Evolutionary conservation across 192 early-diverging fungal genomes (phyloP), one percentile per base, ranked within the genome.

Genomic region (Backusella sp.): DNA sequence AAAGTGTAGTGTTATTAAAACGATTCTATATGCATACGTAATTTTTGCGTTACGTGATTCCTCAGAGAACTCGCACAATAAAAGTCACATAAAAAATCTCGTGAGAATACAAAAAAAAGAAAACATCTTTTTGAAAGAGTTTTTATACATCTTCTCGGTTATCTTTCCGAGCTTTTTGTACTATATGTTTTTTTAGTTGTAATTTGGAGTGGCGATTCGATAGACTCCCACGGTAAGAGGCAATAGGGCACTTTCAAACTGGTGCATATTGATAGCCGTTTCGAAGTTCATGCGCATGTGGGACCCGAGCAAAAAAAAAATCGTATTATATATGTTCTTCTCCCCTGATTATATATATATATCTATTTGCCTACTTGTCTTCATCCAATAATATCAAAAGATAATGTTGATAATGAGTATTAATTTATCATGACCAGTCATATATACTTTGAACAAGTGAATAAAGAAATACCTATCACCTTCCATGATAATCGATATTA

Each of bases 1-100:
- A 62, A 62, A 62, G 56, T 62, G 56, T 62, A 28, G 6, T 49
- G 19, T 62, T 62, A 62, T 62, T 62, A 62, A 28, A 62, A 62
- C 7, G 11, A 62, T 28, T 12, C 11, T 62, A 8, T 26, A 62
- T 62, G 56, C 56, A 62, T 62, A 62, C 56, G 56, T 62, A 62
- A 62, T 62, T 62, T 62, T 62, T 62, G 56, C 56, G 56, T 62
- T 62, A 62, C 56, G 56, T 23, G 56, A 62, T 62, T 26, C 56
- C 23, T 26, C 28, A 12, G 26, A 19, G 26, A 62, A 62, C 23
- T 12, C 23, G 0, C 23, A 62, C 56, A 62, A 62, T 62, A 62
- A 62, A 4, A 26, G 56, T 62, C 56, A 62, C 56, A 28, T 62
- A 62, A 28, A 62, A 28, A 59, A 62, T 62, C 56, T 62, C 56